These are phyloP conservation scores for Sporisorium graminicola DNA, from an alignment of 1,284 basidiomycete species.

Conservation along the genomic window DNA sequence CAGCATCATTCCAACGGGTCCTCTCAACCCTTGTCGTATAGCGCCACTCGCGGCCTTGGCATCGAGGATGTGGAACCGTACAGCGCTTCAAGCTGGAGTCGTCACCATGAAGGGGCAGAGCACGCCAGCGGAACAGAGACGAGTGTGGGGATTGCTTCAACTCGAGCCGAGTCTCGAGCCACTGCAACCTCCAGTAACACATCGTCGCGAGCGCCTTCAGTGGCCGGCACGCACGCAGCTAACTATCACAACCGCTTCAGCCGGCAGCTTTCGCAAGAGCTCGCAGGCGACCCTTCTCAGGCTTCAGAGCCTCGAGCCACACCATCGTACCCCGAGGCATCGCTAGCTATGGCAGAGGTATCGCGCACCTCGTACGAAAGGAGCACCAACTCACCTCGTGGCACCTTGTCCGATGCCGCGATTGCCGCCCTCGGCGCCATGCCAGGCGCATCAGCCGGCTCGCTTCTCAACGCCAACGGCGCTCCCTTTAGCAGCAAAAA, in stretches of 20 bases:
- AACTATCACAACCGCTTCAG: constrained; percentile 51
- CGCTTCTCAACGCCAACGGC: constrained; percentile 54
- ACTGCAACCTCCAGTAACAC: constrained; percentile 16
- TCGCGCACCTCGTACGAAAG: constrained; percentile 19
- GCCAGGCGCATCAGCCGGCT: constrained; percentile 40
- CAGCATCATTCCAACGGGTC: constrained; percentile 2
- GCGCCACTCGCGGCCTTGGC: constrained; percentile 21
- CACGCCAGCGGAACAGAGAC: neutral
- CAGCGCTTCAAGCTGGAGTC: neutral
- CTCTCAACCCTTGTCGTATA: neutral
- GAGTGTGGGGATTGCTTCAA: constrained; percentile 17
- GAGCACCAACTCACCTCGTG: constrained; percentile 20
- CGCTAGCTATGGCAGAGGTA: neutral
- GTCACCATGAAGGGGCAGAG: constrained; percentile 1
- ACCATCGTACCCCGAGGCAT: constrained; percentile 2
- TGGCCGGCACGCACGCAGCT: constrained; percentile 19
- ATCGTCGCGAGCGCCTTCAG: constrained; percentile 39
- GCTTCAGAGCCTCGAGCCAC: constrained; percentile 5
- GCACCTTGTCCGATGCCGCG: constrained; percentile 48
- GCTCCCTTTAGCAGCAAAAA: constrained; percentile 65
- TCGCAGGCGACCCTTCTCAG: constrained; percentile 6
- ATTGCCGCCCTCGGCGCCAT: constrained; percentile 54
- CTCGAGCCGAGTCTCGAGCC: constrained; percentile 1
- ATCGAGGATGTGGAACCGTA: constrained; percentile 12
- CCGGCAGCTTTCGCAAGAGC: constrained; percentile 22